Evolutionary conservation across 1,284 basidiomycete species (phyloP), one percentile per base, ranked within the genome.

Genomic region (Phellopilus nigrolimitatus): DNA sequence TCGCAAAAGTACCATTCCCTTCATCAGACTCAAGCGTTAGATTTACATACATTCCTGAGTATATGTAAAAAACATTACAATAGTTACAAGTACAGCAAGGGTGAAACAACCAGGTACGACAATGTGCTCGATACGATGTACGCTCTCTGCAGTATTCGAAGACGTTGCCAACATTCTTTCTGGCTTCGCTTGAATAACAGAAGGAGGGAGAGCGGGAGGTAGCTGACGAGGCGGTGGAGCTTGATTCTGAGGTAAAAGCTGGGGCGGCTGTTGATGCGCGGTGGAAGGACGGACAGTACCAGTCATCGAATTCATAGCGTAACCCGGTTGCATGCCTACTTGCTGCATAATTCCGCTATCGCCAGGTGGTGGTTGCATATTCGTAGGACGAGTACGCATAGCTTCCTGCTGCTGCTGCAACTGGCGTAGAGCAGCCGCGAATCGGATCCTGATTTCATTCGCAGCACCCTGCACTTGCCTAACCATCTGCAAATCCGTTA

Each of bases 401-500:
- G n/a, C n/a, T n/a, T n/a, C n/a, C n/a, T n/a, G n/a, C n/a, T n/a
- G n/a, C n/a, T n/a, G n/a, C n/a, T n/a, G n/a, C n/a, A n/a, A n/a
- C n/a, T n/a, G n/a, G n/a, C n/a, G n/a, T n/a, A n/a, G n/a, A n/a
- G n/a, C n/a, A n/a, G n/a, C n/a, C n/a, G n/a, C n/a, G 15, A 54
- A 24, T 19, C 41, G 48, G 1, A 7, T 17, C n/a, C 22, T 36
- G n/a, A 22, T n/a, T 15, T 48, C 46, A 12, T 19, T 10, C 1
- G 36, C 31, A 13, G 31, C n/a, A n/a, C 27, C 15, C n/a, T 69
- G 61, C 74, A 84, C 78, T 31, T 47, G 62, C 38, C 72, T 72
- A 30, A 86, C 65, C 21, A 63, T 67, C 0, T 69, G 61, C 9
- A 78, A 51, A 27, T 61, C 65, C 15, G 83, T 58, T 33, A 84